phyloP scores from a whole-genome alignment of 768 basidiomycete species.

The Macrolepiota fuliginosa region DNA sequence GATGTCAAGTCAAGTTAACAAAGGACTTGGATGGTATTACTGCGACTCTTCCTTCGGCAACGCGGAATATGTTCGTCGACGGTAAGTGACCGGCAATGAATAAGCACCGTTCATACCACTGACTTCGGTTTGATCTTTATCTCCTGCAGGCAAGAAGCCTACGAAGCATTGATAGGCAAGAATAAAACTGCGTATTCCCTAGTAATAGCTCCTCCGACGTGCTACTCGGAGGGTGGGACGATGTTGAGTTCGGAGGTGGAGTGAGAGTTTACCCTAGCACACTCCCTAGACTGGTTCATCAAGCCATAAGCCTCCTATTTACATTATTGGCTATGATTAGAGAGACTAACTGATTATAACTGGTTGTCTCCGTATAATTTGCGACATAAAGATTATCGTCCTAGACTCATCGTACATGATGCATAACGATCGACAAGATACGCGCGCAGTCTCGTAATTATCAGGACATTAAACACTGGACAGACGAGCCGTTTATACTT shows the following conservation, averaged over 20 bases:
- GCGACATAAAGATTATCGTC: too few relatives aligned
- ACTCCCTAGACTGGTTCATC: not conserved
- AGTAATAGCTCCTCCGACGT: not conserved
- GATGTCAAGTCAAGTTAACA: slow-evolving; percentile 77
- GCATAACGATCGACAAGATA: too few relatives aligned
- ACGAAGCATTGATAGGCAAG: slow-evolving; percentile 8
- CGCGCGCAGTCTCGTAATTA: too few relatives aligned
- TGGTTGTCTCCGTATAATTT: not conserved
- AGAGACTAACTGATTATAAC: not conserved
- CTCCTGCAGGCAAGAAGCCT: slow-evolving; percentile 12
- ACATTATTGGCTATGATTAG: not conserved
- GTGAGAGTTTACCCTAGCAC: not conserved
- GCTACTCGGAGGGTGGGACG: not conserved
- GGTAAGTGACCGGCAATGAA: slow-evolving; percentile 43
- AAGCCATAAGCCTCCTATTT: not conserved
- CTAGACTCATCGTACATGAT: too few relatives aligned
- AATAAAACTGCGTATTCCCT: not conserved
- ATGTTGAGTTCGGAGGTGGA: not conserved
- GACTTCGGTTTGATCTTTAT: not conserved
- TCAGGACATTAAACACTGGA: too few relatives aligned
- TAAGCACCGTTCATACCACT: not conserved
- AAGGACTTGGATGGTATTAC: slow-evolving; percentile 82
- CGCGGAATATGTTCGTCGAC: slow-evolving; percentile 97
- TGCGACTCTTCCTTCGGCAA: slow-evolving; percentile 85
- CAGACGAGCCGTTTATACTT: too few relatives aligned